These are phyloP conservation scores for Boletus vermiculosoides DNA, from an alignment of 768 basidiomycete species.

Conservation along the genomic window DNA sequence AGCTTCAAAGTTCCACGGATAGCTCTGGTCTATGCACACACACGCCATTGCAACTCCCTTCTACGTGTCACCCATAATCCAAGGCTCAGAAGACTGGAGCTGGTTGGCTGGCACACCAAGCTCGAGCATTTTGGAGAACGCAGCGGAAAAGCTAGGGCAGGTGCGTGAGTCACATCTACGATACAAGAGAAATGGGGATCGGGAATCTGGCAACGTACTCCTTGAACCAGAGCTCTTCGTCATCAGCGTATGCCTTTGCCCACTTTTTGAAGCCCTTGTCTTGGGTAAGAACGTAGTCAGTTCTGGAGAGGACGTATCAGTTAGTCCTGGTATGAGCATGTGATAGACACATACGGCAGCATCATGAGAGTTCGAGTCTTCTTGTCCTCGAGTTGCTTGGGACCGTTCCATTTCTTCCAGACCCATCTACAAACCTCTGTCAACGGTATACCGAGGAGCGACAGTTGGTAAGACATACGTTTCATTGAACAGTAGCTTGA, in stretches of 20 bases:
- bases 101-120: conserved; percentile 88
- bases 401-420: conserved; percentile 96
- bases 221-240: conserved; percentile 86
- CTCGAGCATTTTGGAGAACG: conserved; percentile 79
- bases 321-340: neutral
- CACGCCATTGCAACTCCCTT: conserved; percentile 33
- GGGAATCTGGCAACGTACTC: conserved; percentile 58
- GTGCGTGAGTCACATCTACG: neutral
- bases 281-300: conserved; percentile 84
- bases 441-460: neutral
- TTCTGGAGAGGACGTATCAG: conserved; percentile 37
- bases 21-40: neutral
- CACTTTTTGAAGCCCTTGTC: conserved; percentile 93
- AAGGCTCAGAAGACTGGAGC: conserved; percentile 69
- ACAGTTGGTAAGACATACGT: conserved; percentile 44
- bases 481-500: conserved; percentile 82
- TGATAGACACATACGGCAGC: conserved; percentile 67
- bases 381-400: conserved; percentile 94
- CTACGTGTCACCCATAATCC: conserved; percentile 50
- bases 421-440: conserved; percentile 53
- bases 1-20: too few species aligned
- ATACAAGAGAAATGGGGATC: neutral
- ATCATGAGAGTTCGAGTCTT: conserved; percentile 89
- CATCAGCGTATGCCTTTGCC: conserved; percentile 83
- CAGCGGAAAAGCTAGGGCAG: conserved; percentile 73